A percentile compares a stretch with the other conserved stretches of the same genome.
Conservation (phyloP, 257 asterid genomes). For the Ehretia macrophylla region DNA sequence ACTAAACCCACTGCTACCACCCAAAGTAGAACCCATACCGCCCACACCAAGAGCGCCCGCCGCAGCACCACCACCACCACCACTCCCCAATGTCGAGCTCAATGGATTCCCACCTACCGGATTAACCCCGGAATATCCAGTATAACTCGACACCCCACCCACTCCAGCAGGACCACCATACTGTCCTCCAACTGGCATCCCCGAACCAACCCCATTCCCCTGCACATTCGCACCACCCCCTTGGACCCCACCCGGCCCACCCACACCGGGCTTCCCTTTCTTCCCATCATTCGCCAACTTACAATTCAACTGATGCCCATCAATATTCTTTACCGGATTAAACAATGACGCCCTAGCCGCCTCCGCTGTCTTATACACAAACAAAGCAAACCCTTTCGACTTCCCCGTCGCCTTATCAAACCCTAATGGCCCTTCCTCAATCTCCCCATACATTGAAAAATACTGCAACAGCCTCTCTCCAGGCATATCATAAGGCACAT, state of each 20-base stretch:
- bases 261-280: conserved; percentile 42
- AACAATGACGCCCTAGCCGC: conserved; percentile 67
- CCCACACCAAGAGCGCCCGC: conserved; percentile 28
- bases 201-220: conserved; percentile 42
- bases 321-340: conserved; percentile 64
- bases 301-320: conserved; percentile 73
- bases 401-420: conserved; percentile 85
- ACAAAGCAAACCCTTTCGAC: conserved; percentile 76
- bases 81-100: conserved; percentile 15
- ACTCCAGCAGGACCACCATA: conserved; percentile 47
- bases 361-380: conserved; percentile 71
- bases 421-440: conserved; percentile 89
- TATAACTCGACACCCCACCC: conserved; percentile 32
- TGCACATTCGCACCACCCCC: conserved; percentile 36
- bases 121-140: conserved; percentile 42
- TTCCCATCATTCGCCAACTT: conserved; percentile 77
- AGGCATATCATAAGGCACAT: conserved; percentile 74
- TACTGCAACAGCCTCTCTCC: conserved; percentile 66
- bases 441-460: conserved; percentile 77
- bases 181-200: conserved; percentile 35
- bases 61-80: conserved; percentile 9
- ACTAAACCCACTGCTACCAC: conserved; percentile 39
- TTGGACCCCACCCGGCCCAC: conserved; percentile 21
- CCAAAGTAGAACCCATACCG: conserved; percentile 44
- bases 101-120: conserved; percentile 19